Conservation (phyloP, 1,284 basidiomycete genomes). For the Marasmius tenuissimus region DNA sequence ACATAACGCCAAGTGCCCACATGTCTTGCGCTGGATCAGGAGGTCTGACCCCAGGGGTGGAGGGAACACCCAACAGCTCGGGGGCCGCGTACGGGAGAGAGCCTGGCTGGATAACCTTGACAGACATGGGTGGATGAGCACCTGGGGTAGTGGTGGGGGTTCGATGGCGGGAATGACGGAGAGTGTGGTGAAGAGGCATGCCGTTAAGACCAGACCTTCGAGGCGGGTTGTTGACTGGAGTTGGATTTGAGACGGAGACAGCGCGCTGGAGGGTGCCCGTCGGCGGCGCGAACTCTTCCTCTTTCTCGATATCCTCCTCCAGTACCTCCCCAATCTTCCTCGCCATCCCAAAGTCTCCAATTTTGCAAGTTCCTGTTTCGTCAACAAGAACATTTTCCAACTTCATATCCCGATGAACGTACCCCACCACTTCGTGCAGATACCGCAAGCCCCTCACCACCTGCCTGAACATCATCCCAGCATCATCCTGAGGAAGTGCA, state of each 20-base stretch:
- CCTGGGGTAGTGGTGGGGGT: conserved; percentile 53
- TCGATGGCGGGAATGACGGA: conserved; percentile 48
- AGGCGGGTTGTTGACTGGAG: conserved; percentile 17
- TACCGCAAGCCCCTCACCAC: conserved; percentile 86
- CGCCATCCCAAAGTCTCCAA: conserved; percentile 85
- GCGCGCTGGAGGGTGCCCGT: conserved; percentile 32
- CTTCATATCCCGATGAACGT: conserved; percentile 93
- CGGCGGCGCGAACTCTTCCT: conserved; percentile 22
- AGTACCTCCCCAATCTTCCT: conserved; percentile 56
- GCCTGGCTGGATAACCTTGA: conserved; percentile 65
- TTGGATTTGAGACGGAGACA: conserved; percentile 28
- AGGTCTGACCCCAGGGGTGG: conserved; percentile 12
- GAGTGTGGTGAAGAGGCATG: conserved; percentile 23
- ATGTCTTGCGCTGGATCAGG: conserved; percentile 81
- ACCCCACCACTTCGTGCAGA: conserved; percentile 76
- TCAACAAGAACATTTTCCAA: conserved; percentile 95
- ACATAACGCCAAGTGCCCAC: conserved; percentile 89
- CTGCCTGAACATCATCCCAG: conserved; percentile 87
- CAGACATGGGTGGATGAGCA: conserved; percentile 20
- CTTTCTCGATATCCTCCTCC: conserved; percentile 33
- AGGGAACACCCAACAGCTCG: conserved; percentile 29
- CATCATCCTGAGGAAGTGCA: conserved; percentile 71
- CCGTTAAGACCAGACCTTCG: conserved; percentile 20
- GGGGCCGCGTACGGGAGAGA: conserved; percentile 91
- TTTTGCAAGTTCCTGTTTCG: conserved; percentile 77